These are phyloP conservation scores for Schwanniomyces etchellsii DNA, from an alignment of 1,139 yeast genomes.

Conservation along the genomic window DNA sequence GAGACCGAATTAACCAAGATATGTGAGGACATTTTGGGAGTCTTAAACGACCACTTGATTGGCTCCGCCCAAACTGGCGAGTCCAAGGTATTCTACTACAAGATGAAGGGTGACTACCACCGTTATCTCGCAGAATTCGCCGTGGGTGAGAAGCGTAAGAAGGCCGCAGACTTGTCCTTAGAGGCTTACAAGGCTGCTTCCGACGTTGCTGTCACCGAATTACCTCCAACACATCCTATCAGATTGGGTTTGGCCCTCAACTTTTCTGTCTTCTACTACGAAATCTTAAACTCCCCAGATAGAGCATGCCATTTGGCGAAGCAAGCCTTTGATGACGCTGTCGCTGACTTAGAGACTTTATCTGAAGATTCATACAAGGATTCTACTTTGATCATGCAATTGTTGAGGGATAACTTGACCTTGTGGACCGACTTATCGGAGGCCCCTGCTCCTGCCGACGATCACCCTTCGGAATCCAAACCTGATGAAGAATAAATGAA, in stretches of 20 bases:
- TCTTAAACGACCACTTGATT: conserved; percentile 82
- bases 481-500: conserved; percentile 31
- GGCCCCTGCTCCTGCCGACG: conserved; percentile 62
- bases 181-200: conserved; percentile 95
- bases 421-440: conserved; percentile 98
- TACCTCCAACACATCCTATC: conserved; percentile 98
- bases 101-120: conserved; percentile 99
- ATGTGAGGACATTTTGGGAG: conserved; percentile 88
- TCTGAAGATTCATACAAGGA: conserved; percentile 98
- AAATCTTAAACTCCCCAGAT: conserved; percentile 95
- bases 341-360: conserved; percentile 95
- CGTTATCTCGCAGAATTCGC: conserved; percentile 98
- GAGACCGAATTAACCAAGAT: conserved; percentile 90
- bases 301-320: conserved; percentile 98
- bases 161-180: conserved; percentile 86
- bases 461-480: conserved; percentile 32
- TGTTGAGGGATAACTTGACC: conserved; percentile 95
- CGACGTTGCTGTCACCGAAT: conserved; percentile 93
- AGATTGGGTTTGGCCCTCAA: conserved; percentile 96
- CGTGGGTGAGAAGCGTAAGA: conserved; percentile 83
- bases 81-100: conserved; percentile 95
- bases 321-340: conserved; percentile 98
- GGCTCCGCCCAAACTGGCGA: conserved; percentile 96
- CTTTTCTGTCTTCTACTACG: conserved; percentile 97
- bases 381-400: conserved; percentile 97